A percentile compares a stretch with the other conserved stretches of the same genome.
phyloP scores from a whole-genome alignment of 257 asterid species.

The Solanum raphanifolium region DNA sequence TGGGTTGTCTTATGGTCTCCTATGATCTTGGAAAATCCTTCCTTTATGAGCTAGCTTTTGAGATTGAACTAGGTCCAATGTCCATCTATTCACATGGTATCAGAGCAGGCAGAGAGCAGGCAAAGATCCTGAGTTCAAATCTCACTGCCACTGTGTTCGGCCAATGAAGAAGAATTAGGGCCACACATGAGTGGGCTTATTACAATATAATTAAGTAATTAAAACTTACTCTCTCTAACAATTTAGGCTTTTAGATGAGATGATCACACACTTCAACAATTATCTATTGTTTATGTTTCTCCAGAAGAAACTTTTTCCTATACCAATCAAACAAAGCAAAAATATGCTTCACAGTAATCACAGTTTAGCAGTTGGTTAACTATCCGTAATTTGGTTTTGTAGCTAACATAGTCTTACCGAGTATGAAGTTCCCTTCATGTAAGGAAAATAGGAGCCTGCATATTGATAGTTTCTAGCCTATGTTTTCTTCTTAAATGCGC shows the following conservation, averaged over 20 bases:
- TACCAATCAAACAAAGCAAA: not conserved
- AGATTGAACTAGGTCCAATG: not conserved
- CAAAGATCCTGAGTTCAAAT: not conserved
- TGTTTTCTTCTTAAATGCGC: not conserved
- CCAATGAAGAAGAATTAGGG: not conserved
- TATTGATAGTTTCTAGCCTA: not conserved
- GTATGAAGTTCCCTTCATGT: not conserved
- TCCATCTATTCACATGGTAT: not conserved
- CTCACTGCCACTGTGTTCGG: not conserved
- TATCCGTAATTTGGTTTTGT: not conserved
- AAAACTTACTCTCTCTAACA: not conserved
- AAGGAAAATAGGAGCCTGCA: not conserved
- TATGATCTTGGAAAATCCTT: not conserved
- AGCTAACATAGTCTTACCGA: not conserved
- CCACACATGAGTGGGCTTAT: not conserved
- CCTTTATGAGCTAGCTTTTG: not conserved
- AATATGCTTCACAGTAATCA: not conserved
- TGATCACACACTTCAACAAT: too few relatives aligned
- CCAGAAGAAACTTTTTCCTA: not conserved
- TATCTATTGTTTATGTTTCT: not conserved
- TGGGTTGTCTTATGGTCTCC: not conserved
- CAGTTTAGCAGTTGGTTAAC: not conserved
- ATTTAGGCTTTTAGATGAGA: not conserved
- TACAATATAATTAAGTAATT: not conserved
- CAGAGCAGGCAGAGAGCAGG: not conserved